Evolutionary conservation across 2,329 filamentous ascomycete species (phyloP), one percentile per base, ranked within the genome.

Genomic region (Tolypocladium inflatum): DNA sequence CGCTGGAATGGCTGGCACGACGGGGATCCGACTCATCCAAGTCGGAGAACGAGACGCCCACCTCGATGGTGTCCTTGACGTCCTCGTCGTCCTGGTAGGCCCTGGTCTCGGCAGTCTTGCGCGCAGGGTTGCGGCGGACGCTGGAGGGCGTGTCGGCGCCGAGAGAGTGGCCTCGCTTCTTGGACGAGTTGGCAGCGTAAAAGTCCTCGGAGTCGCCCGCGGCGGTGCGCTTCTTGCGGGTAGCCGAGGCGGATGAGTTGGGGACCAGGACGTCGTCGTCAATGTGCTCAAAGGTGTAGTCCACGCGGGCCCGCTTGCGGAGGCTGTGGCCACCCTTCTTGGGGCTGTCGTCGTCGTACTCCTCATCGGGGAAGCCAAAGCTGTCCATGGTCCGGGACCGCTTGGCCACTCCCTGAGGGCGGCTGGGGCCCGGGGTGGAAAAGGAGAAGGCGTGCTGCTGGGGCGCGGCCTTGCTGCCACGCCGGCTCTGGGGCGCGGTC

Each of bases 261-360:
- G 70, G 70, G 43, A 70, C 69, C 53, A 67, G 57, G 48, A 68
- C 68, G 50, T 83, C 80, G 60, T 82, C 78, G 57, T 78, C 76
- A 61, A 78, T 75, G 62, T 81, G 79, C 64, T 79, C 77, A 64
- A 77, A 74, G 39, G 78, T 80, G 72, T 84, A 84, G 68, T 84
- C 81, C 61, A 84, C 75, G 59, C 80, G 80, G 55, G 78, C 73
- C 56, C 81, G 76, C 68, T 80, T 82, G 62, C 82, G 76, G 37
- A 85, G 75, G 39, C 80, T 82, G 69, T 84, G 82, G 54, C 82
- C 81, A 56, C 82, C 81, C 67, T 84, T 85, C 57, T 73, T 77
- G 56, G 77, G 82, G 59, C 75, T 77, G 62, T 77, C 73, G 42
- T 74, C 71, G 26, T 81, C 79, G 51, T 78, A 77, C n/a, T 75